Evolutionary conservation across 164 flowering plant genomes (phyloP).

Genomic region (Vitis riparia): DNA sequence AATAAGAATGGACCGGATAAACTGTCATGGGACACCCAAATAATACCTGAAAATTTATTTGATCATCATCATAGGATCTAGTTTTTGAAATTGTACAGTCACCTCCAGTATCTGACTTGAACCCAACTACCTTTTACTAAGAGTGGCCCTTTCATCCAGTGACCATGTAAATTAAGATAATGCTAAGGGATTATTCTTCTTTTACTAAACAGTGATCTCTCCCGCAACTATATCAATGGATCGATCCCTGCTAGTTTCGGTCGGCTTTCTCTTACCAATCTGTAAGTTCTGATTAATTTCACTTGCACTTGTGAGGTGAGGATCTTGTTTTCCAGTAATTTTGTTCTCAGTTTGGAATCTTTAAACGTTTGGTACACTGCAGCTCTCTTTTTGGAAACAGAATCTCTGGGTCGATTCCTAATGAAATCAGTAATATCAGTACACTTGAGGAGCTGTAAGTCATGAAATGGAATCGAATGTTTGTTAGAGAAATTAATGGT

Average conservation of each 20-base stretch:
- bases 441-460: conserved; percentile 62
- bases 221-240: conserved; percentile 59
- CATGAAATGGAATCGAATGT: not conserved
- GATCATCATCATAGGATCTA: too few species aligned
- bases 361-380: conserved; percentile 9
- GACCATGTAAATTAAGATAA: too few species aligned
- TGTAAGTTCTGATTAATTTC: conserved; percentile 49
- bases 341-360: not conserved
- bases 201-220: conserved; percentile 56
- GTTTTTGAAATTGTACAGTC: too few species aligned
- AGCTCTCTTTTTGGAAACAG: conserved; percentile 73
- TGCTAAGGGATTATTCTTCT: not conserved
- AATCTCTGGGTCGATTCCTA: conserved; percentile 58
- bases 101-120: too few species aligned
- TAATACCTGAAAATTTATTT: too few species aligned
- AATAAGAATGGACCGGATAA: too few species aligned
- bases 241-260: conserved; percentile 48
- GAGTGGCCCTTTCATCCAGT: too few species aligned
- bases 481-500: not conserved
- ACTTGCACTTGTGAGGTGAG: not conserved
- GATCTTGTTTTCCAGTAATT: not conserved
- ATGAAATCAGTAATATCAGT: conserved; percentile 44
- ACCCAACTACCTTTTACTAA: too few species aligned
- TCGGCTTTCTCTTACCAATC: conserved; percentile 34
- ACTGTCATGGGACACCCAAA: too few species aligned